These are phyloP conservation scores for Didymella lethalis DNA, from an alignment of 2,329 filamentous ascomycete genomes.

Conservation along the genomic window DNA sequence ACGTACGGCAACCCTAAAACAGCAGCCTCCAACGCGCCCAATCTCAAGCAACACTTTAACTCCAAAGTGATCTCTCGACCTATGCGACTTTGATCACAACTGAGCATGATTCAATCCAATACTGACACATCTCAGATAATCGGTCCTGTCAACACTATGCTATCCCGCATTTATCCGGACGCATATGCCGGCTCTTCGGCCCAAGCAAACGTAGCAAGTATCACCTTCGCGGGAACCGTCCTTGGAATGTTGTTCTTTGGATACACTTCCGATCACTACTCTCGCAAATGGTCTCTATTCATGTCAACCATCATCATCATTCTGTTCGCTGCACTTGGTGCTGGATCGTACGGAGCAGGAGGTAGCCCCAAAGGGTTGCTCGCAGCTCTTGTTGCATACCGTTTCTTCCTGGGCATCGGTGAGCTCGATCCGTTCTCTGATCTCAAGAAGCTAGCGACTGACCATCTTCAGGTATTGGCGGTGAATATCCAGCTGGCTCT, in stretches of 20 bases:
- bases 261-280: slow-evolving; percentile 82
- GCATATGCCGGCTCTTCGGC: slow-evolving; percentile 74
- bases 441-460: neutral
- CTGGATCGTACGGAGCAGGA: slow-evolving; percentile 77
- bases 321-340: slow-evolving; percentile 80
- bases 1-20: slow-evolving; percentile 59
- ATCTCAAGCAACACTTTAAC: neutral
- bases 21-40: slow-evolving; percentile 18
- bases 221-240: slow-evolving; percentile 87
- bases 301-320: slow-evolving; percentile 84
- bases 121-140: slow-evolving; percentile 68
- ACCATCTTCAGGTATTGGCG: slow-evolving; percentile 66
- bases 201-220: slow-evolving; percentile 77
- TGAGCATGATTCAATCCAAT: neutral
- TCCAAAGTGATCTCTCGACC: slow-evolving; percentile 12
- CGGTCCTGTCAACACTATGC: slow-evolving; percentile 82
- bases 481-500: slow-evolving; percentile 82
- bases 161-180: slow-evolving; percentile 71
- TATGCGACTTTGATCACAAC: neutral
- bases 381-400: slow-evolving; percentile 79
- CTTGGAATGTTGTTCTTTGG: slow-evolving; percentile 81
- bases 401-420: slow-evolving; percentile 74
- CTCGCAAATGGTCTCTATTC: slow-evolving; percentile 81
- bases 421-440: slow-evolving; percentile 1
- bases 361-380: slow-evolving; percentile 76